A percentile compares a stretch with the other conserved stretches of the same genome.
Evolutionary conservation across 345 rosid genomes (phyloP).

Genomic region (Orychophragmus violaceus): DNA sequence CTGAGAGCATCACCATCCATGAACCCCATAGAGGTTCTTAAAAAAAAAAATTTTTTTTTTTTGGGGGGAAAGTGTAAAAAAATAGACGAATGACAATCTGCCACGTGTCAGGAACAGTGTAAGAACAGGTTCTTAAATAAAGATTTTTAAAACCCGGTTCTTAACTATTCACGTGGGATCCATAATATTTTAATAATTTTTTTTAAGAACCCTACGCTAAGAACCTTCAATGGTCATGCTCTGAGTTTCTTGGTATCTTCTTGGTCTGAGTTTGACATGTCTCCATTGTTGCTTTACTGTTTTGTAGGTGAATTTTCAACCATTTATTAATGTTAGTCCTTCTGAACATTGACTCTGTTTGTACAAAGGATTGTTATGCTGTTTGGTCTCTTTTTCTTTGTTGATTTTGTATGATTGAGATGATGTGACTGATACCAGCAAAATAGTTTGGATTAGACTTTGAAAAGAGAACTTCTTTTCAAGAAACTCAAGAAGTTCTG

Average conservation of each 20-base stretch:
- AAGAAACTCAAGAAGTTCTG: background rate
- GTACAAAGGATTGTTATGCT: background rate
- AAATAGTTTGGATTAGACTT: background rate
- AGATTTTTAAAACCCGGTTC: too few species aligned
- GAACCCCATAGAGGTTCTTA: too few species aligned
- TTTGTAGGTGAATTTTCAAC: constrained; percentile 13
- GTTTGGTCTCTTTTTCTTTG: background rate
- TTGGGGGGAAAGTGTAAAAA: too few species aligned
- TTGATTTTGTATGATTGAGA: background rate
- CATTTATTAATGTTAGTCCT: background rate
- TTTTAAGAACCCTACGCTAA: too few species aligned
- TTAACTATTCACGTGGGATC: too few species aligned
- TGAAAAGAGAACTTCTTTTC: background rate
- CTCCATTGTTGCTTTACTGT: constrained; percentile 6
- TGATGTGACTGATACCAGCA: background rate
- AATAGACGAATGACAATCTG: too few species aligned
- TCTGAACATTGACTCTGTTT: background rate
- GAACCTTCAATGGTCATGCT: too few species aligned
- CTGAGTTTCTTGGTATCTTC: background rate
- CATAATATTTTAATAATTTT: too few species aligned
- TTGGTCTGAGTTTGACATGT: constrained; percentile 16
- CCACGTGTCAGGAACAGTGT: too few species aligned
- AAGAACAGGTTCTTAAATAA: too few species aligned
- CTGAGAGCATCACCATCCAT: too few species aligned
- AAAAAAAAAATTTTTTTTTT: too few species aligned